Conservation (phyloP, 176 grass and related monocot genomes). For the Musa acuminata region DNA sequence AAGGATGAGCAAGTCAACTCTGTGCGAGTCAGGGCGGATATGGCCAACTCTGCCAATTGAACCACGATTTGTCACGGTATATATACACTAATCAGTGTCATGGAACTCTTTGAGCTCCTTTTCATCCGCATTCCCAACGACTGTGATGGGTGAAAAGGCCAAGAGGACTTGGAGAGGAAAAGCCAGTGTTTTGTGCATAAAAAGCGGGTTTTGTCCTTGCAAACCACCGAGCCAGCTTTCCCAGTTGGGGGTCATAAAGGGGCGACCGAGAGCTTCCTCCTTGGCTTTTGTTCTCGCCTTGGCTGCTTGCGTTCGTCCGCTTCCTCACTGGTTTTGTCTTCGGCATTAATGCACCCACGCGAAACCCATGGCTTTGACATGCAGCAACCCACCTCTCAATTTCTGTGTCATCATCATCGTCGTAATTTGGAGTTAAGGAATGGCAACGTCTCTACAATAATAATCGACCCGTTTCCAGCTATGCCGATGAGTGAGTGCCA, state of each 20-base stretch:
- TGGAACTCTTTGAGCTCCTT: not conserved
- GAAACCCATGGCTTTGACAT: not conserved
- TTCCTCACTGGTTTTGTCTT: not conserved
- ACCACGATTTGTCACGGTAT: not conserved
- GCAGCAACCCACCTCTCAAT: no score
- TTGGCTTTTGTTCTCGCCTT: not conserved
- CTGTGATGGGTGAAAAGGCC: not conserved
- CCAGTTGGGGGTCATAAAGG: not conserved
- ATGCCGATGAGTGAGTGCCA: not conserved
- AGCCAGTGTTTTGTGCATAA: not conserved
- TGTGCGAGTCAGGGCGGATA: no score
- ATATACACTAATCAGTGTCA: not conserved
- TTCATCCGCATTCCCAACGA: no score
- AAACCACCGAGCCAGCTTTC: not conserved
- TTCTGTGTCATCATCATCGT: no score
- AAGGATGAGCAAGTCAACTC: no score
- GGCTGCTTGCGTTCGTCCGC: not conserved
- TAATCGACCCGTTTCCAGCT: not conserved
- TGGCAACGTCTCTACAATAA: not conserved
- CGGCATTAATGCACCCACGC: not conserved
- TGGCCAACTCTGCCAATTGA: not conserved
- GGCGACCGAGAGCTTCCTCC: not conserved
- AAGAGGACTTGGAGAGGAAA: not conserved
- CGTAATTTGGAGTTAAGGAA: no score
- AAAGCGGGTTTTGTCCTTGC: slow-evolving; percentile 9